phyloP scores from a whole-genome alignment of 257 asterid species.

The Ehretia macrophylla region DNA sequence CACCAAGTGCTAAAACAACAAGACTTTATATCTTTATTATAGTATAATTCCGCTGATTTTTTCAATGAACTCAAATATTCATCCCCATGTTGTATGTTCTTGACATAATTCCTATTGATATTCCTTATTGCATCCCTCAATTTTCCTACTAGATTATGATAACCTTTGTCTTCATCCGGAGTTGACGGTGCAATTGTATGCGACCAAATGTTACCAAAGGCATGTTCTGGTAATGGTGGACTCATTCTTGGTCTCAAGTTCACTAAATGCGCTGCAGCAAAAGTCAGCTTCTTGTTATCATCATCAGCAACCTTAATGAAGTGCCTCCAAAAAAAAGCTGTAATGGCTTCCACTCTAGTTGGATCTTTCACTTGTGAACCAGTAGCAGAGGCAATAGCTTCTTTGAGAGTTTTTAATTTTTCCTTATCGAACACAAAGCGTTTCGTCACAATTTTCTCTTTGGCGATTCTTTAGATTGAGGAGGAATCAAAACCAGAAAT shows the following conservation, averaged over 20 bases:
- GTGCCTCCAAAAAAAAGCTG: conserved; percentile 36
- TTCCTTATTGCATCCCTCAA: conserved; percentile 29
- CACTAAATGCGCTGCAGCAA: conserved; percentile 26
- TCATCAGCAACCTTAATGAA: conserved; percentile 9
- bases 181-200: conserved; percentile 12
- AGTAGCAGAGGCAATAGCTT: not conserved
- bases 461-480: conserved; percentile 6
- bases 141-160: conserved; percentile 14
- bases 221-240: conserved; percentile 7
- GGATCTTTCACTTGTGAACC: conserved; percentile 22
- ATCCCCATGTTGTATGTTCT: conserved; percentile 13
- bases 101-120: conserved; percentile 19
- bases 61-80: conserved; percentile 8
- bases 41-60: not conserved
- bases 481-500: conserved; percentile 14
- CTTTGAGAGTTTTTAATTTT: conserved; percentile 21
- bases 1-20: conserved; percentile 42
- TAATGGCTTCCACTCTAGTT: conserved; percentile 46
- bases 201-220: conserved; percentile 29
- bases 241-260: conserved; percentile 30
- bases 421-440: conserved; percentile 31
- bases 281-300: not conserved
- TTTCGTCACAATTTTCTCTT: conserved; percentile 19
- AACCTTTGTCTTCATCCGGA: not conserved
- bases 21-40: conserved; percentile 14